Evolutionary conservation across 768 basidiomycete species (phyloP).

Genomic region (Sistotremastrum suecicum): DNA sequence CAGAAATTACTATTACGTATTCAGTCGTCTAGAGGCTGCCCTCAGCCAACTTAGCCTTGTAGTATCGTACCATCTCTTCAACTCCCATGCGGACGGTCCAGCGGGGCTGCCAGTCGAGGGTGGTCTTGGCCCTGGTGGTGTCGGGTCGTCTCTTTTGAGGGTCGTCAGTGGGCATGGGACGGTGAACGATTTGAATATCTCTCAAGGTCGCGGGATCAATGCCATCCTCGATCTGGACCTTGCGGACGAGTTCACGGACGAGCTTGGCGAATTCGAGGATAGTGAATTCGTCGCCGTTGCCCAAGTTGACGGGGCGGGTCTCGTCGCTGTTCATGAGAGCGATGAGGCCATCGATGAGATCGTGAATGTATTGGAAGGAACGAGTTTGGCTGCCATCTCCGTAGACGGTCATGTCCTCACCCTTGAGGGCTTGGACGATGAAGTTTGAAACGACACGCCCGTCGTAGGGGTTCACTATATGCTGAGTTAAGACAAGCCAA

Average conservation of each 20-base stretch:
- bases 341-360: constrained; percentile 88
- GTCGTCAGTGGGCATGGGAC: constrained; percentile 81
- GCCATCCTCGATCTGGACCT: constrained; percentile 81
- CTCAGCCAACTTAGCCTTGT: constrained; percentile 80
- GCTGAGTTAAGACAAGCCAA: constrained; percentile 3
- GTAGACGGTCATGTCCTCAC: constrained; percentile 94
- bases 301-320: constrained; percentile 91
- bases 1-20: background rate
- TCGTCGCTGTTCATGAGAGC: constrained; percentile 92
- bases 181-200: constrained; percentile 57
- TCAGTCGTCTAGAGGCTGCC: constrained; percentile 43
- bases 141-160: constrained; percentile 91
- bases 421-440: constrained; percentile 91
- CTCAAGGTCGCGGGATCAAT: constrained; percentile 22
- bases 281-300: constrained; percentile 90
- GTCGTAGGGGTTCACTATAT: constrained; percentile 84
- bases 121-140: constrained; percentile 76
- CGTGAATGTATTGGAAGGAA: constrained; percentile 97
- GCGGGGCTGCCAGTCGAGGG: constrained; percentile 78
- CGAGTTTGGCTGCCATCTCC: constrained; percentile 89
- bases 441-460: constrained; percentile 99
- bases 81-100: constrained; percentile 91
- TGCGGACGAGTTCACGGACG: constrained; percentile 84
- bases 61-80: constrained; percentile 91
- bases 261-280: constrained; percentile 89